phyloP scores from a whole-genome alignment of 257 asterid species.

The Knoxia roxburghii region DNA sequence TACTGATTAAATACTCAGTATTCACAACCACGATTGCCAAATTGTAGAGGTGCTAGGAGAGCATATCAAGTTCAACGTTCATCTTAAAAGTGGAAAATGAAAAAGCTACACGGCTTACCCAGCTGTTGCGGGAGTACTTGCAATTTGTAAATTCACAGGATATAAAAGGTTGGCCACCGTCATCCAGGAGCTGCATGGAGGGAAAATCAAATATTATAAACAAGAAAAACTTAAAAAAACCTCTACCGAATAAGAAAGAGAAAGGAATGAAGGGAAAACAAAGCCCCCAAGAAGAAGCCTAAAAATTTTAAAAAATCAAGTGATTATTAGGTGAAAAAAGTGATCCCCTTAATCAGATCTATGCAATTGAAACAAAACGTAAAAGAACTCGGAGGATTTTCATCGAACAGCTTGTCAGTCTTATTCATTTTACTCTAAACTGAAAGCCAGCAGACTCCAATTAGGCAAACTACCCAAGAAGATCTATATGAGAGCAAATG shows the following conservation, averaged over 20 bases:
- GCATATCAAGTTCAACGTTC: neutral
- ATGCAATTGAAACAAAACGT: neutral
- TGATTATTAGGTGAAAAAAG: neutral
- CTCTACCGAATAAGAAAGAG: neutral
- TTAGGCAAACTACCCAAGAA: neutral
- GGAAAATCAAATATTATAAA: neutral
- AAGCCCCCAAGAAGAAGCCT: neutral
- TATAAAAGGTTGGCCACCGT: slow-evolving; percentile 57
- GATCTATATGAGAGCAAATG: neutral
- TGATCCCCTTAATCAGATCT: neutral
- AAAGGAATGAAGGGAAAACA: neutral
- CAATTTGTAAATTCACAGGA: slow-evolving; percentile 65
- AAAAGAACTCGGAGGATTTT: neutral
- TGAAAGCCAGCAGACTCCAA: neutral
- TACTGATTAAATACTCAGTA: neutral
- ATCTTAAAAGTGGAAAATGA: neutral
- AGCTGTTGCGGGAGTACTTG: slow-evolving; percentile 65
- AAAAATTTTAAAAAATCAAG: neutral
- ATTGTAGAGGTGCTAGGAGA: neutral
- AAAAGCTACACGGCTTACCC: slow-evolving; percentile 47
- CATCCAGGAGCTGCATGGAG: slow-evolving; percentile 72
- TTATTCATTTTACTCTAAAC: neutral
- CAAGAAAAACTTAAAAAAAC: neutral
- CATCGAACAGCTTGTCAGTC: no score
- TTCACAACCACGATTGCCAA: neutral